Evolutionary conservation across 345 rosid species (phyloP).

Genomic region (Lepidium sativum): DNA sequence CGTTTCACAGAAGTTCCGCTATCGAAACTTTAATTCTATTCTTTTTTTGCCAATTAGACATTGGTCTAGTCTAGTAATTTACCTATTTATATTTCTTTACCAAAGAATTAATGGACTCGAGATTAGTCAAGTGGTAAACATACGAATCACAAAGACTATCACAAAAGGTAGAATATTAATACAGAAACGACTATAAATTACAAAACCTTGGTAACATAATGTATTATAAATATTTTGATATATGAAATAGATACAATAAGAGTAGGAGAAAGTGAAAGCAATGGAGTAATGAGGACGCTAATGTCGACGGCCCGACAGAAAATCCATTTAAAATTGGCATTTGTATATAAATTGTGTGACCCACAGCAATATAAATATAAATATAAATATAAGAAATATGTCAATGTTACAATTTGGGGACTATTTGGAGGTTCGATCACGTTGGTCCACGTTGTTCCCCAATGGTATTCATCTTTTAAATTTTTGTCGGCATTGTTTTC

Average conservation of each 20-base stretch:
- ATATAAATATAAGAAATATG: not conserved
- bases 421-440: conserved; percentile 9
- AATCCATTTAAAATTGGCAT: conserved; percentile 9
- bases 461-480: not conserved
- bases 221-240: not conserved
- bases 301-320: conserved; percentile 23
- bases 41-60: no score
- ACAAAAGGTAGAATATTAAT: no score
- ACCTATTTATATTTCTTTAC: no score
- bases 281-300: conserved; percentile 11
- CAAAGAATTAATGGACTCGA: no score
- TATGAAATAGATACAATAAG: not conserved
- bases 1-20: no score
- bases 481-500: conserved; percentile 16
- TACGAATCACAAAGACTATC: no score
- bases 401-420: conserved; percentile 17
- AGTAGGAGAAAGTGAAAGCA: not conserved
- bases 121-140: no score
- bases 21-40: no score
- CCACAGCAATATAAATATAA: not conserved
- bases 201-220: not conserved
- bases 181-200: not conserved
- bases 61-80: no score
- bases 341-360: conserved; percentile 14
- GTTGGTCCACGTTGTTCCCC: conserved; percentile 21